Evolutionary conservation across 2,329 filamentous ascomycete genomes (phyloP), one percentile per base, ranked within the genome.

Genomic region (Arachnomyces sp.): DNA sequence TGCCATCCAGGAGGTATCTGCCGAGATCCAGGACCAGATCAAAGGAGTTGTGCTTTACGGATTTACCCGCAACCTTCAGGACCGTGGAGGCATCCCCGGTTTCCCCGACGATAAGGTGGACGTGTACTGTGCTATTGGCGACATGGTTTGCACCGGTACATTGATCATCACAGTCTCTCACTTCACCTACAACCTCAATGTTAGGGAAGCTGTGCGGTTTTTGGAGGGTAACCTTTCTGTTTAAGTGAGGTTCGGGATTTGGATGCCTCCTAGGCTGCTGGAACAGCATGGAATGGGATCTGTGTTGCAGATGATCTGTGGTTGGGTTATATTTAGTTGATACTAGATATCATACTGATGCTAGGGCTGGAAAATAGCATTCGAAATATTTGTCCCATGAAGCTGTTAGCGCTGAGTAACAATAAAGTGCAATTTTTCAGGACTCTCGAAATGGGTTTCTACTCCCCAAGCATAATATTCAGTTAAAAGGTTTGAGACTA

Each of bases 81-180:
- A 68, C 44, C 52, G 54, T 13, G 56, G 59, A 30, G 59, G 60
- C 41, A 67, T 68, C 30, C 56, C 61, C 3, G 55, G 59, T 30
- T 69, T 66, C 47, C 60, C 62, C n/a, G 49, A 57, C 35, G 60
- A 60, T 3, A 68, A 70, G 53, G 60, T 60, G 16, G 60, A 69
- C 46, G 67, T 72, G 12, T 64, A 70, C 30, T 75, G 72, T 39
- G 64, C 68, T 36, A 37, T 49, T 4, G 70, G 67, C 0, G 72
- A 76, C 44, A 44, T 66, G 34, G 73, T 76, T 12, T 76, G 73
- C 46, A 41, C 55, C 2, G 68, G 70, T 15, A 67, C 65, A 3
- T 51, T 72, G 40, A 54, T 65, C 30, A 54, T 69, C 12, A 52
- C 62, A 1, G 51, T 57, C 6, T 48, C 61, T 2, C 65, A 69